Evolutionary conservation across 169 alveolate species (phyloP).

Genomic region (Plasmodium knowlesi): DNA sequence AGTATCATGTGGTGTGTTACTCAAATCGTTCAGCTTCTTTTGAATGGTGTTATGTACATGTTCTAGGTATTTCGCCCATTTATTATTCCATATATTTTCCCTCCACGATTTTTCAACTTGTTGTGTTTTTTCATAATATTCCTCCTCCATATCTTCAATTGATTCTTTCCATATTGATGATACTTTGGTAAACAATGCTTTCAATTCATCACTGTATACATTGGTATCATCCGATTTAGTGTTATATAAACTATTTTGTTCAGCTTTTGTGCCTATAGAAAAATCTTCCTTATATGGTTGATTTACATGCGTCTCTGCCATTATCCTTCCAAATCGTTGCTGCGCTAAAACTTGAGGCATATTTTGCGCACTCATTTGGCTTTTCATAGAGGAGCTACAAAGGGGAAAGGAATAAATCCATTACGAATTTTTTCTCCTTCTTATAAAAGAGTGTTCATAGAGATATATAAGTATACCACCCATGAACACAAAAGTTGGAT

Average conservation of each 20-base stretch:
- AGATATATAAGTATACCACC: not conserved
- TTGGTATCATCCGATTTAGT: not conserved
- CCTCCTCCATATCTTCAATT: conserved; percentile 6
- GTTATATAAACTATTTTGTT: not conserved
- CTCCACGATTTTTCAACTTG: conserved; percentile 16
- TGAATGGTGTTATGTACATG: conserved; percentile 8
- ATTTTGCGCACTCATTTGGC: not conserved
- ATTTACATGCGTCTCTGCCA: conserved; percentile 5
- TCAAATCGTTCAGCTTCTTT: not conserved
- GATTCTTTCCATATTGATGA: conserved; percentile 8
- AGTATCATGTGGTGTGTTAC: not conserved
- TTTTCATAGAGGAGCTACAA: conserved; percentile 4
- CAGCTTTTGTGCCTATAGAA: not conserved
- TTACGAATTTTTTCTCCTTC: not conserved
- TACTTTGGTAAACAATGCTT: conserved; percentile 9
- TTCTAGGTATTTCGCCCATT: conserved; percentile 16
- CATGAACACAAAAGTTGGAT: not conserved
- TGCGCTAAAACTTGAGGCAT: not conserved
- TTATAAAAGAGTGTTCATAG: not conserved
- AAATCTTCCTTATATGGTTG: conserved; percentile 4
- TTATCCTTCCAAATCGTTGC: conserved; percentile 5
- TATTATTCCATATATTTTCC: conserved; percentile 8
- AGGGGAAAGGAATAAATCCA: not conserved
- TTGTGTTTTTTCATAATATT: conserved; percentile 6
- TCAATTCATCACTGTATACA: not conserved